phyloP scores from a whole-genome alignment of 164 flowering plant genomes.

The Liriodendron chinense region DNA sequence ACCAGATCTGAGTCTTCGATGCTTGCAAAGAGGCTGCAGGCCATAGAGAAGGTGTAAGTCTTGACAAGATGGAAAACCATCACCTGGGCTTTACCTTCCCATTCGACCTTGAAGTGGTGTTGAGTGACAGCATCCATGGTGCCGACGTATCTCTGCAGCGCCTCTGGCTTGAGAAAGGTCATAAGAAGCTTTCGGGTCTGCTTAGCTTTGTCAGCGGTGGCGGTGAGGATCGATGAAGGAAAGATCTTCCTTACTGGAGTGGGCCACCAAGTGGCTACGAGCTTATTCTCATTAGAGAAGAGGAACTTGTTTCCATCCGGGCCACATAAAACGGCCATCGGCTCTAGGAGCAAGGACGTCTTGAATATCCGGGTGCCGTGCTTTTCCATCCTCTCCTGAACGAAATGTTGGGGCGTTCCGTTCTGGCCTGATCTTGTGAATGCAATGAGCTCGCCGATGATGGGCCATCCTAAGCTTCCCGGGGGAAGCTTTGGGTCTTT shows the following conservation, averaged over 20 bases:
- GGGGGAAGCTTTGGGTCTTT: constrained; percentile 23
- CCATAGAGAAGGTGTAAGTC: constrained; percentile 24
- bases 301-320: constrained; percentile 37
- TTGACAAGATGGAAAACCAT: constrained; percentile 28
- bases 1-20: constrained; percentile 36
- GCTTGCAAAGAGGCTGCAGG: constrained; percentile 25
- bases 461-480: constrained; percentile 46
- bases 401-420: constrained; percentile 35
- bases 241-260: constrained; percentile 32
- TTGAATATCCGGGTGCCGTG: constrained; percentile 35
- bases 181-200: constrained; percentile 12
- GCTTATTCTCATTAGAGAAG: constrained; percentile 36
- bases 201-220: constrained; percentile 23
- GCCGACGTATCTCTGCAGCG: not conserved
- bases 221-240: constrained; percentile 23
- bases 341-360: constrained; percentile 32
- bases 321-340: constrained; percentile 38
- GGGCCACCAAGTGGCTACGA: constrained; percentile 27
- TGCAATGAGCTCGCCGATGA: constrained; percentile 32
- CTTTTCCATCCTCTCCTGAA: constrained; percentile 27
- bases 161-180: constrained; percentile 16
- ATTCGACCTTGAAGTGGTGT: constrained; percentile 24
- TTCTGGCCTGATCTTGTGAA: constrained; percentile 9
- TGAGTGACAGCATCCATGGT: constrained; percentile 3
- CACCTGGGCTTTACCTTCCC: constrained; percentile 23